These are phyloP conservation scores for Clavulina sp. DNA, from an alignment of 768 basidiomycete species.

Conservation along the genomic window DNA sequence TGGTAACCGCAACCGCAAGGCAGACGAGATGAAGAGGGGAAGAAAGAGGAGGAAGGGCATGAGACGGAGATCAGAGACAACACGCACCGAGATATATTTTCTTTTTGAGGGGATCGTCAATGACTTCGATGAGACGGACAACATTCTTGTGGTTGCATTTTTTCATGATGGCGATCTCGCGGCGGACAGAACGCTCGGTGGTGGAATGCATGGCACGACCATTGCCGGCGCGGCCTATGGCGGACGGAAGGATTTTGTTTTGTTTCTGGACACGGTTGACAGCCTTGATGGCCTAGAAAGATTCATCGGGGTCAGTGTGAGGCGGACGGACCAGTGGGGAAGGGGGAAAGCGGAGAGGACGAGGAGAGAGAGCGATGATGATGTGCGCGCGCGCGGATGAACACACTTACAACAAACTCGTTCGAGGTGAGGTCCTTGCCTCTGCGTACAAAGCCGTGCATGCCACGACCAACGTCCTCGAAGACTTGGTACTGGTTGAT, in stretches of 20 bases:
- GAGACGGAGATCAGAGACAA: slow-evolving; percentile 5
- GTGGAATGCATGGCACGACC: slow-evolving; percentile 26
- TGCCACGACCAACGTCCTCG: slow-evolving; percentile 64
- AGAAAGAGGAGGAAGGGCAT: too few relatives aligned
- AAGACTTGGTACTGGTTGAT: slow-evolving; percentile 79
- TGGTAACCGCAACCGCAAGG: too few relatives aligned
- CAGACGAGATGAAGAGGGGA: background rate
- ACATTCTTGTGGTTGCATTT: slow-evolving; percentile 82
- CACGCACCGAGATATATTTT: slow-evolving; percentile 86
- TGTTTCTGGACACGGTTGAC: slow-evolving; percentile 56
- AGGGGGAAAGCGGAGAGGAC: background rate
- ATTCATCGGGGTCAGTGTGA: background rate
- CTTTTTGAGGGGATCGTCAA: slow-evolving; percentile 75
- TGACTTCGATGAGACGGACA: slow-evolving; percentile 80
- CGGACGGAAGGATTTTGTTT: slow-evolving; percentile 29
- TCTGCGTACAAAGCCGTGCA: slow-evolving; percentile 78
- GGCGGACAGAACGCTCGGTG: slow-evolving; percentile 67
- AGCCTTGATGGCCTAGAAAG: slow-evolving; percentile 56
- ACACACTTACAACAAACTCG: slow-evolving; percentile 11
- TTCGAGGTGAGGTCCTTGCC: slow-evolving; percentile 33
- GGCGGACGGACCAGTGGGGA: background rate
- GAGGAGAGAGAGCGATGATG: slow-evolving; percentile 16
- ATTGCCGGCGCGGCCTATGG: background rate
- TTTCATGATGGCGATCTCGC: slow-evolving; percentile 98
- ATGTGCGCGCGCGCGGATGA: slow-evolving; percentile 25